A percentile compares a stretch with the other conserved stretches of the same genome.
Conservation (phyloP, 2,329 filamentous ascomycete genomes). For the Stachybotrys echinatus region DNA sequence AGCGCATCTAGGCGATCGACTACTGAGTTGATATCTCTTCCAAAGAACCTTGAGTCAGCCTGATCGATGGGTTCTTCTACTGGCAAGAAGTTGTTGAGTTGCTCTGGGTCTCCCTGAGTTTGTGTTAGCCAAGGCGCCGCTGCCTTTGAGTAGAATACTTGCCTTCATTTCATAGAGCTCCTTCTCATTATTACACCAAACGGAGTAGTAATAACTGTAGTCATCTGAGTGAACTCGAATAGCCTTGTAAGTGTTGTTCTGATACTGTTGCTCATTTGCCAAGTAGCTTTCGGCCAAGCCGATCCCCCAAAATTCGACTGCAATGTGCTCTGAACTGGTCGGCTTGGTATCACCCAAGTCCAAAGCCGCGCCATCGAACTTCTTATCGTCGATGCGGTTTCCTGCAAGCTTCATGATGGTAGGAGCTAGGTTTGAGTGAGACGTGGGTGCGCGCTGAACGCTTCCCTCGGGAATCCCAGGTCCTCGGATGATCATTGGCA, state of each 20-base stretch:
- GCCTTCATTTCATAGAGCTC: conserved; percentile 51
- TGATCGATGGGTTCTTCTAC: conserved; percentile 13
- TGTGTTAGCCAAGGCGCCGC: no score
- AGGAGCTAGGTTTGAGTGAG: conserved; percentile 25
- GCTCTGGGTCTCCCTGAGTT: not conserved
- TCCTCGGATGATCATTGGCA: conserved; percentile 45
- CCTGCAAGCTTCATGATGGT: conserved; percentile 39
- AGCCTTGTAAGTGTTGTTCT: conserved; percentile 47
- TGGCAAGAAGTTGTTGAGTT: not conserved
- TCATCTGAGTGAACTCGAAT: conserved; percentile 36
- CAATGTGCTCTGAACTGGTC: conserved; percentile 39
- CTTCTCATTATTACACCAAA: conserved; percentile 45
- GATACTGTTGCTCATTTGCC: conserved; percentile 19
- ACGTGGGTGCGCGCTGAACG: conserved; percentile 33
- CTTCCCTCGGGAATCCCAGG: conserved; percentile 35
- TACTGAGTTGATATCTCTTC: conserved; percentile 25
- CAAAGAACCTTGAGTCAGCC: conserved; percentile 22
- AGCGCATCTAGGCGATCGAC: conserved; percentile 51
- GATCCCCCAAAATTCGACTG: conserved; percentile 45
- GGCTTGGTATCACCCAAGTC: conserved; percentile 22
- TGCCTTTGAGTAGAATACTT: conserved; percentile 49
- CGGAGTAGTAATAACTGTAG: conserved; percentile 50
- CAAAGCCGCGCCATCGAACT: conserved; percentile 46
- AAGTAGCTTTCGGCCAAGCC: conserved; percentile 14
- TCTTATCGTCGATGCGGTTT: conserved; percentile 24